phyloP scores from a whole-genome alignment of 768 basidiomycete species.

The Psilocybe sp. region DNA sequence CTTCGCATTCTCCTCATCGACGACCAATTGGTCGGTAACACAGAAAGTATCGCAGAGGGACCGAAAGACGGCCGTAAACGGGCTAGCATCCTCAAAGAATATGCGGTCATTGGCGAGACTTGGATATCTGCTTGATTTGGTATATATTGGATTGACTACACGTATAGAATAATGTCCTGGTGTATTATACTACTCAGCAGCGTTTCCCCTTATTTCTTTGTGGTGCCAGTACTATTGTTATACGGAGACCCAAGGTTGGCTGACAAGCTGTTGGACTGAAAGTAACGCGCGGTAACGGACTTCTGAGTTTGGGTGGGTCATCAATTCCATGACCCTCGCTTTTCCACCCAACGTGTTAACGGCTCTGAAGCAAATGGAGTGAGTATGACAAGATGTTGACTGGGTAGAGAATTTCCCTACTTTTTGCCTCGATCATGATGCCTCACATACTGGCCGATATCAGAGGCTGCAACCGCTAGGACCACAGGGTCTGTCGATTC shows the following conservation, averaged over 20 bases:
- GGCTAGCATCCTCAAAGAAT: slow-evolving; percentile 60
- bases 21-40: slow-evolving; percentile 44
- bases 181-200: too few species aligned
- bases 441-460: slow-evolving; percentile 92
- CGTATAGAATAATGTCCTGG: not conserved
- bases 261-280: slow-evolving; percentile 88
- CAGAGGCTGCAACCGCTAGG: slow-evolving; percentile 89
- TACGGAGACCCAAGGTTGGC: slow-evolving; percentile 76
- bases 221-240: slow-evolving; percentile 16
- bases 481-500: slow-evolving; percentile 71
- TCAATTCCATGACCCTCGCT: slow-evolving; percentile 84
- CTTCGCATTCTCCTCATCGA: slow-evolving; percentile 65
- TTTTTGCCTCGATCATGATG: slow-evolving; percentile 90
- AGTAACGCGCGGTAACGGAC: slow-evolving; percentile 91
- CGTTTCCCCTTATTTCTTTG: not conserved
- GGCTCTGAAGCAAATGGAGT: slow-evolving; percentile 40
- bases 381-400: slow-evolving; percentile 1
- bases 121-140: slow-evolving; percentile 43
- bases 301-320: slow-evolving; percentile 85
- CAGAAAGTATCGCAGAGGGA: slow-evolving; percentile 17
- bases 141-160: not conserved
- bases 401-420: slow-evolving; percentile 41
- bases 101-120: slow-evolving; percentile 69
- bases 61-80: slow-evolving; percentile 25
- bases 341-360: slow-evolving; percentile 88